Evolutionary conservation across 2,329 filamentous ascomycete genomes (phyloP), one percentile per base, ranked within the genome.

Genomic region (Diaporthe longicolla): DNA sequence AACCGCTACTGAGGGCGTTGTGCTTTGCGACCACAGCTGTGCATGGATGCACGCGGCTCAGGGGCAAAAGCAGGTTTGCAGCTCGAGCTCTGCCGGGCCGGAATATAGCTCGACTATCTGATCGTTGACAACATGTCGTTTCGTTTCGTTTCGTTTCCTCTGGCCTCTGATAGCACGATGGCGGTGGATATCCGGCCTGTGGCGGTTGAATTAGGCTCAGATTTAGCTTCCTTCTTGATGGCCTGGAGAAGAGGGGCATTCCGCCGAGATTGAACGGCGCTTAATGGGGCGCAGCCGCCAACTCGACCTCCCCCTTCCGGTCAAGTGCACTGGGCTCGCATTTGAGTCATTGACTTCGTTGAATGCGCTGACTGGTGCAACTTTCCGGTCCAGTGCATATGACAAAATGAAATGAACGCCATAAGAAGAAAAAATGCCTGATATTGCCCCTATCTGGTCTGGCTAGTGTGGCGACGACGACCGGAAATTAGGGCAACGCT

Each of bases 251-350:
- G 45, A 52, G 45, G 63, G 63, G 45, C 45, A 24, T 19, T 26
- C 29, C 19, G 21, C 63, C 29, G 45, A 66, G 45, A 66, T 66
- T 66, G 63, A 52, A 66, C 63, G 63, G 63, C 63, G 63, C 45
- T 37, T 48, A 52, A 52, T 37, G 37, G 26, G 45, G 29, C 15
- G 29, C 63, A 52, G 45, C 45, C 63, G 63, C 63, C 48, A 37
- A 45, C 29, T 65, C 61, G 70, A 75, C 73, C 73, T 75, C 73
- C 73, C 73, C 43, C 24, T 73, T 54, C n/a, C 17, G 50, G 72
- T 19, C 55, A 75, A 54, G 70, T 10, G 32, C 48, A 45, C 48
- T 54, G 32, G 15, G 32, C 63, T 54, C 48, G 19, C 32, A 21
- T n/a, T 68, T n/a, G 63, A 54, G 32, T 54, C 63, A 66, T 66